Percentiles rank a stretch among this genome's conserved stretches.
Evolutionary conservation across 371 early-diverging fungal genomes (phyloP).

Genomic region (Mortierella sp.): DNA sequence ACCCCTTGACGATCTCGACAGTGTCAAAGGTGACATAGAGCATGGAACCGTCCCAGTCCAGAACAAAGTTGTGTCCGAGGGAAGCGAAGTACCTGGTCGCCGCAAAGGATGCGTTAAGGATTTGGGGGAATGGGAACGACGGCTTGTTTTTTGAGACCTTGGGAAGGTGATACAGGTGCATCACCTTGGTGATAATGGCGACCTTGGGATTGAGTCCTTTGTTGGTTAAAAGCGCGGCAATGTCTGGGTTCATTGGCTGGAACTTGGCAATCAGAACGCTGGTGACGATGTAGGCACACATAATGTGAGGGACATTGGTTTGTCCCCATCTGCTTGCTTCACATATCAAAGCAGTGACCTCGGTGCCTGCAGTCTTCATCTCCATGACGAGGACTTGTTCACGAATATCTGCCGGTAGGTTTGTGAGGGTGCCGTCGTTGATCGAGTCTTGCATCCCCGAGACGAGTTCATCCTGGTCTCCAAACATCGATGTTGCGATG

Average conservation of each 20-base stretch:
- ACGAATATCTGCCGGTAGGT: not conserved
- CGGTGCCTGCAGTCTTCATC: constrained; percentile 1
- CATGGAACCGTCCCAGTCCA: constrained; percentile 23
- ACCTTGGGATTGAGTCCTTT: not conserved
- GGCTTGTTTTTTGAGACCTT: not conserved
- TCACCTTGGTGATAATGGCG: not conserved
- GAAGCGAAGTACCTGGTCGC: constrained; percentile 13
- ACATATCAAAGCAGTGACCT: constrained; percentile 10
- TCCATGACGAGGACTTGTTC: constrained; percentile 17
- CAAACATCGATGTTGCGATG: constrained; percentile 21
- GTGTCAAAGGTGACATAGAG: constrained; percentile 17
- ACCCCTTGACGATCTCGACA: constrained; percentile 21
- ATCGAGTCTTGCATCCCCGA: constrained; percentile 11
- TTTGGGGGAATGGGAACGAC: constrained; percentile 16
- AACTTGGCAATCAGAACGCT: constrained; percentile 5
- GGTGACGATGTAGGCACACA: constrained; percentile 9
- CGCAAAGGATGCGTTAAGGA: constrained; percentile 6
- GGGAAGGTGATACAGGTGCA: constrained; percentile 15
- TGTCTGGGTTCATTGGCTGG: constrained; percentile 17
- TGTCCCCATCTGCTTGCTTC: not conserved
- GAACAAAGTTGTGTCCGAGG: constrained; percentile 23
- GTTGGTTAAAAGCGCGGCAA: constrained; percentile 12
- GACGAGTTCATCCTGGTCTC: constrained; percentile 21
- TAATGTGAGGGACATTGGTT: constrained; percentile 10
- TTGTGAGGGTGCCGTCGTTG: constrained; percentile 11